Evolutionary conservation across 2,329 filamentous ascomycete genomes (phyloP).

Genomic region (Apiospora saccharicola): DNA sequence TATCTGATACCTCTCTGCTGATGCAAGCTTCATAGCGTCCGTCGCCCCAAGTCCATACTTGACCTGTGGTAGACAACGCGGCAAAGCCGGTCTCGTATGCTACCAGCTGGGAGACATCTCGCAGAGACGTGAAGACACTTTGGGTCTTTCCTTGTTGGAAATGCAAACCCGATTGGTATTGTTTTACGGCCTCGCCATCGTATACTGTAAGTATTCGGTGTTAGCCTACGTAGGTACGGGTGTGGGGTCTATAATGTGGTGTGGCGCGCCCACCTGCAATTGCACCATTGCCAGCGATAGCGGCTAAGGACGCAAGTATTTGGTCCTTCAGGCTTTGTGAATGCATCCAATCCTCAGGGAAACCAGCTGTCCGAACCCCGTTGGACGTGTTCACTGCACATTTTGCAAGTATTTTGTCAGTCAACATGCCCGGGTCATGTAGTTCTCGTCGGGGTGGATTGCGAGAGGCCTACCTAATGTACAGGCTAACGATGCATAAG

Average conservation of each 20-base stretch:
- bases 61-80: slow-evolving; percentile 51
- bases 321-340: slow-evolving; percentile 32
- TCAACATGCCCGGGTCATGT: background rate
- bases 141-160: slow-evolving; percentile 24
- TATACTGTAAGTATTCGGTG: slow-evolving; percentile 32
- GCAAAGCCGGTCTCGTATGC: slow-evolving; percentile 60
- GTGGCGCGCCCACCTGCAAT: slow-evolving; percentile 39
- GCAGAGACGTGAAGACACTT: slow-evolving; percentile 35
- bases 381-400: slow-evolving; percentile 34
- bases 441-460: background rate
- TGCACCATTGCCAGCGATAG: slow-evolving; percentile 45
- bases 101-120: slow-evolving; percentile 49
- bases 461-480: slow-evolving; percentile 51
- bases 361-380: slow-evolving; percentile 40
- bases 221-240: slow-evolving; percentile 22
- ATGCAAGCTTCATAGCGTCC: slow-evolving; percentile 64
- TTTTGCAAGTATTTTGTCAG: background rate
- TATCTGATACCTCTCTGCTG: slow-evolving; percentile 54
- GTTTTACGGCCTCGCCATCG: slow-evolving; percentile 35
- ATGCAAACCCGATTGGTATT: slow-evolving; percentile 36
- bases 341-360: slow-evolving; percentile 34
- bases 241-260: background rate
- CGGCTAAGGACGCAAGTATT: slow-evolving; percentile 37
- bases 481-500: slow-evolving; percentile 44
- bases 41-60: slow-evolving; percentile 64